Conservation (phyloP, 257 asterid species). For the Anisodus tanguticus region DNA sequence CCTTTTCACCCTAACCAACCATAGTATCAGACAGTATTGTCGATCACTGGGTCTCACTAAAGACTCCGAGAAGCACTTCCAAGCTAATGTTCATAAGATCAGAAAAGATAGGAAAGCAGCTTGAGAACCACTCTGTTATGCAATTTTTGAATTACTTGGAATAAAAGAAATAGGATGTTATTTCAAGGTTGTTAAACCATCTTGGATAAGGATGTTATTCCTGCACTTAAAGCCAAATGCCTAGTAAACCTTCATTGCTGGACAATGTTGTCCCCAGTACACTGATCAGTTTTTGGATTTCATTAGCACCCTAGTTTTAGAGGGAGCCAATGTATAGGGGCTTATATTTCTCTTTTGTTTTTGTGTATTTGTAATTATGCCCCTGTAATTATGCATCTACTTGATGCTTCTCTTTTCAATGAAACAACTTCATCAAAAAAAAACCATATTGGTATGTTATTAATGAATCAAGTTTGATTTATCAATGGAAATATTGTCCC, state of each 20-base stretch:
- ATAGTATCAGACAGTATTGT: background rate
- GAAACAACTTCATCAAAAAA: too few species aligned
- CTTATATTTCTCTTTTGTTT: too few species aligned
- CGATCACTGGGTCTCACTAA: background rate
- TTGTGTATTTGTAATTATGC: too few species aligned
- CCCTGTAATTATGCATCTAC: too few species aligned
- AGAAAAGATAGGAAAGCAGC: background rate
- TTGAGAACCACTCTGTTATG: slow-evolving; percentile 12
- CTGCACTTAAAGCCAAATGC: too few species aligned
- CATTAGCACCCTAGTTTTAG: too few species aligned
- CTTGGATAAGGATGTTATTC: too few species aligned
- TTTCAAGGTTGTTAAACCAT: slow-evolving; percentile 5
- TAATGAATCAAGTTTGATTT: background rate
- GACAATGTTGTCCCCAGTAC: too few species aligned
- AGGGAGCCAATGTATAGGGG: too few species aligned
- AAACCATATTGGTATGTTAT: background rate
- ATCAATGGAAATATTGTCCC: background rate
- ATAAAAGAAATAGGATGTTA: slow-evolving; percentile 9
- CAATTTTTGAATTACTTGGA: background rate
- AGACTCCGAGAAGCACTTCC: background rate
- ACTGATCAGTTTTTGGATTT: too few species aligned
- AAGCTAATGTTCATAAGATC: background rate
- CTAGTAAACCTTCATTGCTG: too few species aligned
- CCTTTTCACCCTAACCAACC: slow-evolving; percentile 15
- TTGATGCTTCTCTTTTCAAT: too few species aligned